A percentile compares a stretch with the other conserved stretches of the same genome.
Evolutionary conservation across 192 early-diverging fungal genomes (phyloP).

Genomic region (Mortierella alpina): DNA sequence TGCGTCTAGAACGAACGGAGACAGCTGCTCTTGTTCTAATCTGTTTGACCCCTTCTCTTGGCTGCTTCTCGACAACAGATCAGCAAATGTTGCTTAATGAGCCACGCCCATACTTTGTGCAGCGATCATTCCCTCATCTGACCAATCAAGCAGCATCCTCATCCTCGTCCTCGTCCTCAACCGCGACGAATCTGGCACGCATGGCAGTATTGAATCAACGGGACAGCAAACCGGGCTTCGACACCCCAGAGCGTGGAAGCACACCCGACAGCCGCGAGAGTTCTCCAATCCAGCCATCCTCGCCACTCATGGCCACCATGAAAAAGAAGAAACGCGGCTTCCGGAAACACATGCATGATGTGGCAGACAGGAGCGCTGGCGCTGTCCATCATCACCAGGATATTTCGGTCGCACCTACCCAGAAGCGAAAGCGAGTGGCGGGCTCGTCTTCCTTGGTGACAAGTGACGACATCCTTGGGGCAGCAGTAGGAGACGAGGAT

Average conservation of each 20-base stretch:
- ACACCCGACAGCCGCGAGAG: conserved; percentile 18
- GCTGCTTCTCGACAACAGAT: conserved; percentile 1
- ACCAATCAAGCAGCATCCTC: neutral
- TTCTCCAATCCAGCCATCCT: conserved; percentile 5
- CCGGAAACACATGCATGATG: neutral
- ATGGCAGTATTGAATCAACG: conserved; percentile 21
- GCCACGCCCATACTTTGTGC: conserved; percentile 12
- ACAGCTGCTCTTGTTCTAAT: too few relatives aligned
- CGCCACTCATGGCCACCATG: neutral
- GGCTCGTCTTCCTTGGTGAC: neutral
- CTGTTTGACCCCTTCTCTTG: neutral
- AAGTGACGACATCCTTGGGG: neutral
- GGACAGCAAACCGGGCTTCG: conserved; percentile 3
- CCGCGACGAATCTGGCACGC: conserved; percentile 17
- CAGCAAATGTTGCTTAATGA: conserved; percentile 32
- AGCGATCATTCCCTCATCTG: conserved; percentile 1
- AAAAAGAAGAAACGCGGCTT: conserved; percentile 22
- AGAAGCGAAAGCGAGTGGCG: neutral
- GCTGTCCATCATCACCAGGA: too few relatives aligned
- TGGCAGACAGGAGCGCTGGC: neutral
- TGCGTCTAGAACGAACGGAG: too few relatives aligned
- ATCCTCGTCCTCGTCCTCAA: neutral
- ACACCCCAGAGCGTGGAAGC: conserved; percentile 24
- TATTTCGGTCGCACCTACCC: neutral
- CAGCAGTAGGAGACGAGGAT: neutral